Percentiles rank a stretch among this genome's conserved stretches.
phyloP scores from a whole-genome alignment of 768 basidiomycete genomes.

The Hygrophoropsis aurantiaca region DNA sequence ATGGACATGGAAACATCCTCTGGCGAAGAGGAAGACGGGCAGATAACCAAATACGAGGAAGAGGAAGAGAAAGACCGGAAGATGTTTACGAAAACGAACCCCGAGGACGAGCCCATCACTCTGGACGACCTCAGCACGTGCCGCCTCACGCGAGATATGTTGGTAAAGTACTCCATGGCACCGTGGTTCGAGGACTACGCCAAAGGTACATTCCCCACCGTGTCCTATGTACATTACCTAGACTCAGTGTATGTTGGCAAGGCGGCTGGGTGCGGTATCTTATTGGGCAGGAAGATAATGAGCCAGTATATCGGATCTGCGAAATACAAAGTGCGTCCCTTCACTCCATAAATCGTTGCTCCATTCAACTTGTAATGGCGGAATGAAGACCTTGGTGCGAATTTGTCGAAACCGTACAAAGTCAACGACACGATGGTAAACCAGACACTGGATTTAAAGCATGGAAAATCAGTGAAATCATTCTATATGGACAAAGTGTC shows the following conservation, averaged over 20 bases:
- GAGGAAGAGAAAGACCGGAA: constrained; percentile 67
- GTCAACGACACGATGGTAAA: constrained; percentile 65
- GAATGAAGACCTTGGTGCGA: constrained; percentile 48
- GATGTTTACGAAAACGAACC: constrained; percentile 43
- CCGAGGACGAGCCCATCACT: constrained; percentile 48
- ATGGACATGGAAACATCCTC: constrained; percentile 88
- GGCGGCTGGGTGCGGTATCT: constrained; percentile 87
- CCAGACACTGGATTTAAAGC: constrained; percentile 70
- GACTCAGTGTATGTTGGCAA: constrained; percentile 26
- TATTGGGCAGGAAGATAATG: constrained; percentile 60
- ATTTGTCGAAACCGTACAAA: constrained; percentile 66
- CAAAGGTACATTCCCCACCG: constrained; percentile 49
- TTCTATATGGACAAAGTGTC: constrained; percentile 89
- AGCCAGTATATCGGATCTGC: constrained; percentile 78
- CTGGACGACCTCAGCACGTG: constrained; percentile 61
- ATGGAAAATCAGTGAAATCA: constrained; percentile 61
- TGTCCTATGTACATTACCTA: not conserved
- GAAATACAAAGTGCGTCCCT: constrained; percentile 68
- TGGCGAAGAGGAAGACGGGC: constrained; percentile 74
- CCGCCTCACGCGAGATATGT: constrained; percentile 62
- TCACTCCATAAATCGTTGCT: too few relatives aligned
- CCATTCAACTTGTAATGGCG: constrained; percentile 7
- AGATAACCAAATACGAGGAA: constrained; percentile 71
- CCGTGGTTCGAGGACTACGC: constrained; percentile 89
- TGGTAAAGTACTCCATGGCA: constrained; percentile 69